Conservation (phyloP, 2,329 filamentous ascomycete genomes). For the Trichoderma asperellum region DNA sequence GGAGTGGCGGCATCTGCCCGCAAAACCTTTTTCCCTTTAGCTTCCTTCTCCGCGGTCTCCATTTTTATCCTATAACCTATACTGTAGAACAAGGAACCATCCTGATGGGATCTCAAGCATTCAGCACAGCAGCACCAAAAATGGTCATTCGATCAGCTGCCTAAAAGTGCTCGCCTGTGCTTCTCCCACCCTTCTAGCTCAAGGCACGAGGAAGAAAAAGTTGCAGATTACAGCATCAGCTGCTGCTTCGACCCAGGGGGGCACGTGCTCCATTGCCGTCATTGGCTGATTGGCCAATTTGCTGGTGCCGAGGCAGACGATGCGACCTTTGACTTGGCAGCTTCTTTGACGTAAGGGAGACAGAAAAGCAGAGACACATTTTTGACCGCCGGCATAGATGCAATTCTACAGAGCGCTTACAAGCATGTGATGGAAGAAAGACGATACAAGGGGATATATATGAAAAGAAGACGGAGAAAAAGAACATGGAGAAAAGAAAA, state of each 20-base stretch:
- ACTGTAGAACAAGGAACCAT: not conserved
- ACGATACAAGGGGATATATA: no score
- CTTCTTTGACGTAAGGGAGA: not conserved
- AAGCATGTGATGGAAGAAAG: not conserved
- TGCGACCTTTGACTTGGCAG: not conserved
- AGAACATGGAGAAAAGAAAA: not conserved
- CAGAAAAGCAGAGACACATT: not conserved
- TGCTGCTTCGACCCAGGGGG: not conserved
- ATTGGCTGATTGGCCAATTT: not conserved
- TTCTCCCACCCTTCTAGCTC: not conserved
- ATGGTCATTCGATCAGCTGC: not conserved
- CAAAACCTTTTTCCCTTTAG: not conserved
- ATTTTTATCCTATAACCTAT: not conserved
- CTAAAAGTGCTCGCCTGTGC: not conserved
- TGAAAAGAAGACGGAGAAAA: not conserved
- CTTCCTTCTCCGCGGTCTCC: not conserved
- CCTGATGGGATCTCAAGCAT: not conserved
- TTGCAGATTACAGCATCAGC: not conserved
- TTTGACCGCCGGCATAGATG: not conserved
- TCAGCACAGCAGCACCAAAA: not conserved
- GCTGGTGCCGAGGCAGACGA: slow-evolving; percentile 1
- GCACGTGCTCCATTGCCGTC: slow-evolving; percentile 28
- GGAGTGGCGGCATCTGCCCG: slow-evolving; percentile 13
- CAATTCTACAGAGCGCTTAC: not conserved
- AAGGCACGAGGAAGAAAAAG: not conserved